Conservation (phyloP, 1,284 basidiomycete genomes). For the Tylopilus sp. region DNA sequence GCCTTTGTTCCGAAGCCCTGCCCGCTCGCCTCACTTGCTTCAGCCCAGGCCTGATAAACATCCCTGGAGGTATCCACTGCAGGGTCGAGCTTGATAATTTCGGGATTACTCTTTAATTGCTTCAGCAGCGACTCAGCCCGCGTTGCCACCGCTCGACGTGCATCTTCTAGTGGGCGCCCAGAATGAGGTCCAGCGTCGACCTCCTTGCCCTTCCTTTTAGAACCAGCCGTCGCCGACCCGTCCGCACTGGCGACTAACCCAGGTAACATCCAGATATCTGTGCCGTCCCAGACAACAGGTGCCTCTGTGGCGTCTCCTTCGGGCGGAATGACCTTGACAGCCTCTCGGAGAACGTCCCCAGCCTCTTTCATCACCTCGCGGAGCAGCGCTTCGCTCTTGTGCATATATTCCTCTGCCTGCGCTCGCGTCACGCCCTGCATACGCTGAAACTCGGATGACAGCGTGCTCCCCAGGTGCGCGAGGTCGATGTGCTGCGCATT, state of each 20-base stretch:
- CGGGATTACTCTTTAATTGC: conserved; percentile 71
- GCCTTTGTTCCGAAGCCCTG: conserved; percentile 55
- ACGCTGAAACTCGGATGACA: conserved; percentile 68
- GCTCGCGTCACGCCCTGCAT: conserved; percentile 68
- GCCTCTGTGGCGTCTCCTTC: conserved; percentile 42
- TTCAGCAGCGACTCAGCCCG: conserved; percentile 77
- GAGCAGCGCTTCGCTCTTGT: conserved; percentile 71
- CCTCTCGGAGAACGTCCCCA: conserved; percentile 73
- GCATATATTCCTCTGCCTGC: conserved; percentile 81
- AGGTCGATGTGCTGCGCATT: conserved; percentile 65
- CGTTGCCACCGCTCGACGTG: conserved; percentile 56
- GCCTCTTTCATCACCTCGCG: conserved; percentile 70
- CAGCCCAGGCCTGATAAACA: conserved; percentile 61
- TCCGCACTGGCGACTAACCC: conserved; percentile 29
- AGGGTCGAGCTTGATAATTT: conserved; percentile 76
- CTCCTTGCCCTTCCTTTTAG: conserved; percentile 46
- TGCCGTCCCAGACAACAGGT: conserved; percentile 69
- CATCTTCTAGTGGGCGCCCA: conserved; percentile 39
- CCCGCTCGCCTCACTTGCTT: conserved; percentile 44
- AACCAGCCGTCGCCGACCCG: conserved; percentile 12
- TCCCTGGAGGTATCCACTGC: conserved; percentile 55
- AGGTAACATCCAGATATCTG: conserved; percentile 77
- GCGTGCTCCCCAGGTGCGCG: conserved; percentile 57
- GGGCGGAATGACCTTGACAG: conserved; percentile 87
- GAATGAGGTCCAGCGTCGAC: conserved; percentile 30